phyloP scores from a whole-genome alignment of 257 asterid genomes.

The Ballota nigra region DNA sequence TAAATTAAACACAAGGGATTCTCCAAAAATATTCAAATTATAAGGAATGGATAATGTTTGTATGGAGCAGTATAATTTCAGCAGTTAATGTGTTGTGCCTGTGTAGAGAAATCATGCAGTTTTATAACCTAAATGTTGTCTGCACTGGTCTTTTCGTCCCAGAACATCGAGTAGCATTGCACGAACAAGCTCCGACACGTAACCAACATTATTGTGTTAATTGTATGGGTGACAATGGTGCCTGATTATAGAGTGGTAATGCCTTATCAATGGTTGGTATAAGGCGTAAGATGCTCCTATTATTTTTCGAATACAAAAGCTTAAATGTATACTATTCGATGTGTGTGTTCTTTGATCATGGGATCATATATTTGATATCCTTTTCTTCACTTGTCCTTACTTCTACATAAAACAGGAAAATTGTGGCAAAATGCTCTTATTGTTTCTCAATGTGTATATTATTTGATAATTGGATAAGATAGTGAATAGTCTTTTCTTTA shows the following conservation, averaged over 20 bases:
- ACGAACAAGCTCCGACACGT: neutral
- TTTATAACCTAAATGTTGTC: neutral
- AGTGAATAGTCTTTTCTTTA: constrained; percentile 11
- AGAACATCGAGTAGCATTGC: neutral
- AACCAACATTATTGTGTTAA: neutral
- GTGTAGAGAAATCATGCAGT: neutral
- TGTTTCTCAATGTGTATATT: neutral
- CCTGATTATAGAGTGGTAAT: neutral
- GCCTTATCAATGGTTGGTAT: too few species aligned
- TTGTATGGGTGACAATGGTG: neutral
- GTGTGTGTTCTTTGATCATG: neutral
- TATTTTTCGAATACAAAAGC: neutral
- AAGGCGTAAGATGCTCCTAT: too few species aligned
- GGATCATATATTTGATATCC: neutral
- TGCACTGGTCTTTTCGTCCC: neutral
- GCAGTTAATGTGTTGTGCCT: neutral
- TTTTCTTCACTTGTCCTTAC: constrained; percentile 7
- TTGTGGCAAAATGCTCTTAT: neutral
- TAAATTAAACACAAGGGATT: neutral
- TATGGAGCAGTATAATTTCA: neutral
- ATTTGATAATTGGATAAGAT: neutral
- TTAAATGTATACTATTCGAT: neutral
- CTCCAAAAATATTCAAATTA: neutral
- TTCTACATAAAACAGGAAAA: neutral
- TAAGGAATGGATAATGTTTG: neutral